phyloP scores from a whole-genome alignment of 768 basidiomycete species.

The Russula virescens region DNA sequence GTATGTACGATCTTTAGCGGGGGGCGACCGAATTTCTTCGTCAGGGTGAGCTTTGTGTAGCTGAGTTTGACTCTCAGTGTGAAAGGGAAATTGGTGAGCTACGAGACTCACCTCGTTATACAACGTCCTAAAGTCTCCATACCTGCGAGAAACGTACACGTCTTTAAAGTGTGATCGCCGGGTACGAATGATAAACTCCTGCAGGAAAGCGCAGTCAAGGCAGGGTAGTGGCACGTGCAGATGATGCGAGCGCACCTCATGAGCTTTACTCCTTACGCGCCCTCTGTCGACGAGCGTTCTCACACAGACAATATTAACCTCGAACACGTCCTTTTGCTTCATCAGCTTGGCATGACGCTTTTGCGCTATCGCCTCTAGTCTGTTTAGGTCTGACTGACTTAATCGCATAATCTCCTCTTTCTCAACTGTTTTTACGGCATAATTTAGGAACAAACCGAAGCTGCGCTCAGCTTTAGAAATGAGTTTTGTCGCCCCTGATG shows the following conservation, averaged over 20 bases:
- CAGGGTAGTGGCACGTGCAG: background rate
- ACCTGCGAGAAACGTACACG: conserved; percentile 84
- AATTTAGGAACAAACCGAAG: conserved; percentile 71
- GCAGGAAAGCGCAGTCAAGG: background rate
- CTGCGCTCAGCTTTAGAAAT: conserved; percentile 80
- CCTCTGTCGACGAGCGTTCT: conserved; percentile 79
- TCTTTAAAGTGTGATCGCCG: conserved; percentile 65
- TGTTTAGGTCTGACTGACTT: conserved; percentile 75
- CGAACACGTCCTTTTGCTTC: conserved; percentile 56
- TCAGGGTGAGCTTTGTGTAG: conserved; percentile 84
- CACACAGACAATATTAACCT: conserved; percentile 89
- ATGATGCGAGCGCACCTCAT: conserved; percentile 59
- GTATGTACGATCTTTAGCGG: conserved; percentile 80
- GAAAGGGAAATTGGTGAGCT: background rate
- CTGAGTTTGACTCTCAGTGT: conserved; percentile 37
- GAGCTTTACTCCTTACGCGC: conserved; percentile 74
- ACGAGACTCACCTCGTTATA: conserved; percentile 61
- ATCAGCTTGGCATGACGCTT: conserved; percentile 48
- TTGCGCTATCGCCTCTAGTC: conserved; percentile 66
- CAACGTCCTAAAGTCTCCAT: conserved; percentile 92
- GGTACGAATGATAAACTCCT: conserved; percentile 97
- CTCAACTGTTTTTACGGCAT: conserved; percentile 78
- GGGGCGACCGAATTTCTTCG: conserved; percentile 74
- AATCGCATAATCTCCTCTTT: conserved; percentile 88
- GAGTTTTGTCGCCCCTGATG: conserved; percentile 58